Percentiles rank a stretch among this genome's conserved stretches.
Evolutionary conservation across 345 rosid species (phyloP).

Genomic region (Tarenaya hassleriana): DNA sequence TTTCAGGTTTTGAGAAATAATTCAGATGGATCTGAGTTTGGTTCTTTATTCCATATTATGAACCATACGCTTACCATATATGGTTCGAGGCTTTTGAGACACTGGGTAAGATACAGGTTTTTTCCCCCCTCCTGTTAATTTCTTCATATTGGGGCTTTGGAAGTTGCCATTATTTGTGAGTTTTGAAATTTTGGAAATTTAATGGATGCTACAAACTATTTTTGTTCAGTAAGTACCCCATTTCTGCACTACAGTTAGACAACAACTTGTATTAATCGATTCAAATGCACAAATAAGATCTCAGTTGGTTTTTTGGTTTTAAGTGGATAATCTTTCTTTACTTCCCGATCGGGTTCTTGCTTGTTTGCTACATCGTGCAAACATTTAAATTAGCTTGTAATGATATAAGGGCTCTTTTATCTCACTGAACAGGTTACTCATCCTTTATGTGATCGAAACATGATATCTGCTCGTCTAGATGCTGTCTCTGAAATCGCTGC

Average conservation of each 20-base stretch:
- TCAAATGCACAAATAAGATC: not conserved
- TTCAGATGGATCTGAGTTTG: slow-evolving; percentile 72
- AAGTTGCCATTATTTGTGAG: slow-evolving; percentile 1
- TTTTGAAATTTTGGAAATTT: slow-evolving; percentile 14
- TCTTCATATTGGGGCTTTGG: slow-evolving; percentile 3
- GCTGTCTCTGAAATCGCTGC: slow-evolving; percentile 95
- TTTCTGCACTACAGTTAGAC: not conserved
- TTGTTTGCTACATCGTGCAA: too few species aligned
- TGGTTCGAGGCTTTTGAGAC: slow-evolving; percentile 87
- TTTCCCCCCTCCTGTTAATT: slow-evolving; percentile 4
- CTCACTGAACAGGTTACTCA: slow-evolving; percentile 66
- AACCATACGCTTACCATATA: slow-evolving; percentile 69
- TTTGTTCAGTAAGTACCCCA: slow-evolving; percentile 6
- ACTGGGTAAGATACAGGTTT: slow-evolving; percentile 61
- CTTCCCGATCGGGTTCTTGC: too few species aligned
- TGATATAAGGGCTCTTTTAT: slow-evolving; percentile 14
- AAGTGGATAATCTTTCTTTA: too few species aligned
- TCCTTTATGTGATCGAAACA: slow-evolving; percentile 74
- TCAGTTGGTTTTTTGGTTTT: too few species aligned
- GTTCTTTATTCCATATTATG: slow-evolving; percentile 71
- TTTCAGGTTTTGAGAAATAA: slow-evolving; percentile 70
- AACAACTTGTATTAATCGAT: not conserved
- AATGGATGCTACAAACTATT: slow-evolving; percentile 2
- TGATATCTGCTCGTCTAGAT: slow-evolving; percentile 90
- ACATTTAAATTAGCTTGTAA: not conserved